Conservation (phyloP, 768 basidiomycete species). For the Suillus hirtellus region DNA sequence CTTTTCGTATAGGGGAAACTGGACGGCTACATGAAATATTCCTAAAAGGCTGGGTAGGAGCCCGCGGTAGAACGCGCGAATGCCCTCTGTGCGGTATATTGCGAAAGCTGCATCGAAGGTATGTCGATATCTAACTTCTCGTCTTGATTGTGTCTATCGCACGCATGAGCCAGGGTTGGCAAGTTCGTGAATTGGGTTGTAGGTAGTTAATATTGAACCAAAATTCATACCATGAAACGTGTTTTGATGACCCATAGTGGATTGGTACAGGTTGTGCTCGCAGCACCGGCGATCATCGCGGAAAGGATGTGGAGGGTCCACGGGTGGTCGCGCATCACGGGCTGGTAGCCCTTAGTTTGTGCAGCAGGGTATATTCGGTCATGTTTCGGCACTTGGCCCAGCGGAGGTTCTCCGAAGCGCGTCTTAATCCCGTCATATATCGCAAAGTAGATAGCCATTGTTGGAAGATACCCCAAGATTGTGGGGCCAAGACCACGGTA, state of each 20-base stretch:
- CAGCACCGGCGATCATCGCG: slow-evolving; percentile 93
- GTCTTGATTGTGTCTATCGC: slow-evolving; percentile 75
- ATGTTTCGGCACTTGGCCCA: slow-evolving; percentile 35
- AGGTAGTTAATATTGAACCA: slow-evolving; percentile 3
- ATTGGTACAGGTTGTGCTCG: slow-evolving; percentile 92
- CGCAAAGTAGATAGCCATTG: slow-evolving; percentile 98
- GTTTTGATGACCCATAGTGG: slow-evolving; percentile 99
- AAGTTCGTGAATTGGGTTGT: slow-evolving; percentile 16
- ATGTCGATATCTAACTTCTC: slow-evolving; percentile 80
- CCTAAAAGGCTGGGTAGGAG: slow-evolving; percentile 91
- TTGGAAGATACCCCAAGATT: slow-evolving; percentile 93
- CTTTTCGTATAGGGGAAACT: slow-evolving; percentile 95
- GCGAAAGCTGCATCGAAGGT: slow-evolving; percentile 87
- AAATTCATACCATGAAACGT: slow-evolving; percentile 83
- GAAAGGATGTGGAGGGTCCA: slow-evolving; percentile 90
- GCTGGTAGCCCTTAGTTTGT: slow-evolving; percentile 84
- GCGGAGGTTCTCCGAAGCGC: slow-evolving; percentile 67
- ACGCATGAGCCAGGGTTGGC: background rate
- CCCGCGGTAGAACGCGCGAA: slow-evolving; percentile 90
- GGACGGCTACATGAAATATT: slow-evolving; percentile 93
- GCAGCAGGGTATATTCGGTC: slow-evolving; percentile 77
- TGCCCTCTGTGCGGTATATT: slow-evolving; percentile 89
- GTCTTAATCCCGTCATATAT: slow-evolving; percentile 97
- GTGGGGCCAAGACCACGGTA: slow-evolving; percentile 99
- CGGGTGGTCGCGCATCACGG: slow-evolving; percentile 74